phyloP scores from a whole-genome alignment of 2,329 filamentous ascomycete species.

The Thyridium curvatum region DNA sequence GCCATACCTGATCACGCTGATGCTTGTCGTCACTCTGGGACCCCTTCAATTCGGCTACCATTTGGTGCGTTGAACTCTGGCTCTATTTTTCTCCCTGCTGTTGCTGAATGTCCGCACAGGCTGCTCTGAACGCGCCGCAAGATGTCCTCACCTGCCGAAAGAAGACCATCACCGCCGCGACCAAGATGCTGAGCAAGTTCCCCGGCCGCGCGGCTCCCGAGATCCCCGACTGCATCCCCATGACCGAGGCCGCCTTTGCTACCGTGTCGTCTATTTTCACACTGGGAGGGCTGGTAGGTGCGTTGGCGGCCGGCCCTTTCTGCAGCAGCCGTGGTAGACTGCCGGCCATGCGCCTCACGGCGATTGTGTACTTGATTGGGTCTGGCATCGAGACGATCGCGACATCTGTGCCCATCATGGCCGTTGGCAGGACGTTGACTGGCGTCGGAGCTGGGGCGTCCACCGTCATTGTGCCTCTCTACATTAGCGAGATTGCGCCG shows the following conservation, averaged over 20 bases:
- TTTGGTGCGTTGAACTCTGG: constrained; percentile 49
- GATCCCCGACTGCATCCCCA: constrained; percentile 69
- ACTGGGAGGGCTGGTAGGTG: constrained; percentile 78
- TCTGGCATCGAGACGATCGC: constrained; percentile 71
- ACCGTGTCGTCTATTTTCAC: constrained; percentile 88
- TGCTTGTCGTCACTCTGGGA: constrained; percentile 73
- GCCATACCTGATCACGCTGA: constrained; percentile 69
- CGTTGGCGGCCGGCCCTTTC: constrained; percentile 72
- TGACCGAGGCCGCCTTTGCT: constrained; percentile 76
- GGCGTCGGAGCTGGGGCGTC: constrained; percentile 82
- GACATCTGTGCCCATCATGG: constrained; percentile 59
- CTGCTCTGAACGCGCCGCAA: constrained; percentile 92
- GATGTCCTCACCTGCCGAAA: constrained; percentile 84
- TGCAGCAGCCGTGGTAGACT: constrained; percentile 72
- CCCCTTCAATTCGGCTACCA: constrained; percentile 95
- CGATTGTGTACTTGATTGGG: constrained; percentile 69
- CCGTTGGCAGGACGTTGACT: constrained; percentile 69
- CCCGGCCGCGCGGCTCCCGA: constrained; percentile 16
- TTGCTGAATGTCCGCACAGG: constrained; percentile 40
- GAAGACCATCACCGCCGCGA: constrained; percentile 27
- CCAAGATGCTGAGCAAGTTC: constrained; percentile 8
- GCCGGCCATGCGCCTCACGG: constrained; percentile 69
- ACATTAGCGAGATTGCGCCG: constrained; percentile 87
- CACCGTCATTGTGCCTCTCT: constrained; percentile 89
- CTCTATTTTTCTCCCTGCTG: constrained; percentile 1